Evolutionary conservation across 768 basidiomycete species (phyloP).

Genomic region (Heimioporus sp.): DNA sequence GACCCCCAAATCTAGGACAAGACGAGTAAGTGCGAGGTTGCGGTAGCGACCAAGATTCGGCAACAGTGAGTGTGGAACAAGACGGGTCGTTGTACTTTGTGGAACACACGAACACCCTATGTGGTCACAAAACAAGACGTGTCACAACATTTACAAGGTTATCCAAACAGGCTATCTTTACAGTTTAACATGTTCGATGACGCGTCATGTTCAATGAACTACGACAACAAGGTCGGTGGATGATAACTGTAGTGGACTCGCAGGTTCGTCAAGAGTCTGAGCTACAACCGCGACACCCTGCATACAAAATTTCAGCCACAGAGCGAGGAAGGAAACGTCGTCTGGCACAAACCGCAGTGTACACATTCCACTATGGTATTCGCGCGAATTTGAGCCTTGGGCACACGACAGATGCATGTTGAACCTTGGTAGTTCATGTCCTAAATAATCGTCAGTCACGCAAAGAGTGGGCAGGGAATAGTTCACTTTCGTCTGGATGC

Average conservation of each 20-base stretch:
- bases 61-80: slow-evolving; percentile 17
- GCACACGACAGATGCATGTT: slow-evolving; percentile 96
- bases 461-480: background rate
- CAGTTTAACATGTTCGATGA: background rate
- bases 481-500: slow-evolving; percentile 87
- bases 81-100: slow-evolving; percentile 21
- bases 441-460: slow-evolving; percentile 37
- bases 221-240: background rate
- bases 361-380: slow-evolving; percentile 96
- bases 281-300: slow-evolving; percentile 89
- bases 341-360: slow-evolving; percentile 78
- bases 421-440: slow-evolving; percentile 99
- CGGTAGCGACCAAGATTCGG: slow-evolving; percentile 18
- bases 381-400: slow-evolving; percentile 86
- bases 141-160: background rate
- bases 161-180: background rate
- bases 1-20: slow-evolving; percentile 24
- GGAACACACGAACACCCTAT: no score
- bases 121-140: background rate
- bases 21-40: slow-evolving; percentile 13
- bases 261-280: slow-evolving; percentile 63
- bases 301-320: slow-evolving; percentile 11
- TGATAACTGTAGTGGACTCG: background rate
- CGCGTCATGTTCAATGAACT: background rate
- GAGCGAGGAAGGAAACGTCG: background rate